Conservation (phyloP, 805 yeast species). For the Blastobotrys parvus region DNA sequence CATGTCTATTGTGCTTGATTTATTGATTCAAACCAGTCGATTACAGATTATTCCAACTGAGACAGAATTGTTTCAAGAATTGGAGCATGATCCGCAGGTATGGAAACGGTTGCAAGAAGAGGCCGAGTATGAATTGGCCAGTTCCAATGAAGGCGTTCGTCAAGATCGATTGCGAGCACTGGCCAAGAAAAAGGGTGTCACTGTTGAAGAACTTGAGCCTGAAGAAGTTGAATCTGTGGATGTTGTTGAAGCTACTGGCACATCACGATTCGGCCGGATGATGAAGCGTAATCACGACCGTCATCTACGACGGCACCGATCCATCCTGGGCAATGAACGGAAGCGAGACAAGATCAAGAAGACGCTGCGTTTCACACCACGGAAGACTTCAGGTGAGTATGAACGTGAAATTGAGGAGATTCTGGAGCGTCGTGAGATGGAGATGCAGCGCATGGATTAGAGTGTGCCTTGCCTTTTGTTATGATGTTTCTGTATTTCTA, state of each 20-base stretch:
- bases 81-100: constrained; percentile 62
- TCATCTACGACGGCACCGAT: not conserved
- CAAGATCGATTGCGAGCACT: not conserved
- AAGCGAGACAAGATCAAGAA: constrained; percentile 16
- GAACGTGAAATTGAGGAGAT: constrained; percentile 31
- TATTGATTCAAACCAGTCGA: constrained; percentile 50
- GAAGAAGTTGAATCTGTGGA: constrained; percentile 32
- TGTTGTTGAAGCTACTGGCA: not conserved
- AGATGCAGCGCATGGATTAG: constrained; percentile 12
- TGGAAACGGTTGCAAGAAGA: constrained; percentile 63
- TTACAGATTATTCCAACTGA: constrained; percentile 57
- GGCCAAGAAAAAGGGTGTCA: constrained; percentile 1
- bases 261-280: too few species aligned
- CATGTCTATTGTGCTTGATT: constrained; percentile 59
- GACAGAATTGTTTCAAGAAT: constrained; percentile 66
- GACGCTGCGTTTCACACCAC: constrained; percentile 22
- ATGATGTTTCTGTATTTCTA: not conserved
- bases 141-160: constrained; percentile 36
- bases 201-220: constrained; percentile 33
- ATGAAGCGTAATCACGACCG: not conserved
- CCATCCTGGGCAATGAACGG: not conserved
- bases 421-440: constrained; percentile 29
- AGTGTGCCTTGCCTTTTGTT: not conserved
- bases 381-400: constrained; percentile 23
- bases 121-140: constrained; percentile 56